These are phyloP conservation scores for Fusarium secorum DNA, from an alignment of 2,329 filamentous ascomycete species.

Conservation along the genomic window DNA sequence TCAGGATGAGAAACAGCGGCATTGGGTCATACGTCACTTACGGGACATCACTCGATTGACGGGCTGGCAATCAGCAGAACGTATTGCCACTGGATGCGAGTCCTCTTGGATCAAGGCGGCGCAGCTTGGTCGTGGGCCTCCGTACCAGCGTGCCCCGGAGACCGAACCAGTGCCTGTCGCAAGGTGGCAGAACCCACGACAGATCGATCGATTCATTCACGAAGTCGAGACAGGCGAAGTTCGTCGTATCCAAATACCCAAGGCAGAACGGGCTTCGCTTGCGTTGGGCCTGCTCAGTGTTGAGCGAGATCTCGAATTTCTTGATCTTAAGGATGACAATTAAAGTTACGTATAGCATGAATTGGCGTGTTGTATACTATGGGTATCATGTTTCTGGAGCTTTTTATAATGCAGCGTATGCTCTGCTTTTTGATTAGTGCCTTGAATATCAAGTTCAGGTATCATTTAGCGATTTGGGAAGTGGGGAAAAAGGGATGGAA, in stretches of 20 bases:
- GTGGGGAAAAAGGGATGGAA: neutral
- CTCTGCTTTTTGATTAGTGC: neutral
- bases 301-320: slow-evolving; percentile 75
- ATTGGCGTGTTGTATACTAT: neutral
- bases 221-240: slow-evolving; percentile 54
- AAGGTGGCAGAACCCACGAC: slow-evolving; percentile 60
- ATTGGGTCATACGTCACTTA: slow-evolving; percentile 78
- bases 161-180: slow-evolving; percentile 44
- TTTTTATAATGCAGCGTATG: neutral
- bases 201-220: slow-evolving; percentile 61
- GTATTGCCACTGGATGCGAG: slow-evolving; percentile 86
- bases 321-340: slow-evolving; percentile 61
- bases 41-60: slow-evolving; percentile 80
- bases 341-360: neutral
- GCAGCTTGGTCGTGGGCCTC: slow-evolving; percentile 76
- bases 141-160: slow-evolving; percentile 65
- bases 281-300: slow-evolving; percentile 80
- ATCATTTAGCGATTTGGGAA: neutral
- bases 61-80: slow-evolving; percentile 84
- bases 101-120: slow-evolving; percentile 81
- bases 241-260: slow-evolving; percentile 64
- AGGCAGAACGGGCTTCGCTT: slow-evolving; percentile 72
- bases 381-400: neutral
- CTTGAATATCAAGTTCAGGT: neutral
- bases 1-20: slow-evolving; percentile 73